Percentiles rank a stretch among this genome's conserved stretches.
phyloP scores from a whole-genome alignment of 169 alveolate genomes.

The Plasmodium blacklocki region DNA sequence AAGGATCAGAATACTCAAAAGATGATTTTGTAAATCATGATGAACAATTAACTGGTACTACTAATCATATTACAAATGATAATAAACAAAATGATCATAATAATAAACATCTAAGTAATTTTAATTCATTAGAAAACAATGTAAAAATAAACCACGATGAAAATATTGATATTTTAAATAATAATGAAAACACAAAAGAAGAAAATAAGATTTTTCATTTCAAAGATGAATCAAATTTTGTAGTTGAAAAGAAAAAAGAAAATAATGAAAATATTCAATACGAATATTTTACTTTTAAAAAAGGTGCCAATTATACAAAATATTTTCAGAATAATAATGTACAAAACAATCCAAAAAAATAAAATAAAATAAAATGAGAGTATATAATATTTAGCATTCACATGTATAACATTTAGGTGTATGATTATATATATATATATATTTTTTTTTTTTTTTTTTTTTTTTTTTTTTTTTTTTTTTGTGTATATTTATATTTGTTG shows the following conservation, averaged over 20 bases:
- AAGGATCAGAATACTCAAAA: conserved; percentile 57
- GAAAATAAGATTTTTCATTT: conserved; percentile 47
- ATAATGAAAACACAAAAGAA: background rate
- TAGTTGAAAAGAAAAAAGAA: conserved; percentile 66
- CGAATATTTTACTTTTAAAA: conserved; percentile 70
- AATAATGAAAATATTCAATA: conserved; percentile 35
- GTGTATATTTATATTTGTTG: too few relatives aligned
- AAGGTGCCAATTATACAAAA: conserved; percentile 72
- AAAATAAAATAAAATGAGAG: too few relatives aligned
- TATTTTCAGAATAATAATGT: conserved; percentile 36
- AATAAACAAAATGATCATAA: background rate
- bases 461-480: too few relatives aligned
- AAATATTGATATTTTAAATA: background rate
- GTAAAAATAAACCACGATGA: background rate
- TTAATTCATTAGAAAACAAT: background rate
- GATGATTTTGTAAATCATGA: conserved; percentile 52
- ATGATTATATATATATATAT: too few relatives aligned
- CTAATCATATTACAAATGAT: background rate
- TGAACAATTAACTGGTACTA: background rate
- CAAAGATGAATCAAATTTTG: conserved; percentile 44
- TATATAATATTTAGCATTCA: too few relatives aligned
- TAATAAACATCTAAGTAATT: background rate
- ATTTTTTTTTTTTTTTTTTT: too few relatives aligned
- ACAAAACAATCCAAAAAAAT: background rate
- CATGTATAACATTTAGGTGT: too few relatives aligned